These are phyloP conservation scores for Pulveroboletus ravenelii DNA, from an alignment of 768 basidiomycete species.

Conservation along the genomic window DNA sequence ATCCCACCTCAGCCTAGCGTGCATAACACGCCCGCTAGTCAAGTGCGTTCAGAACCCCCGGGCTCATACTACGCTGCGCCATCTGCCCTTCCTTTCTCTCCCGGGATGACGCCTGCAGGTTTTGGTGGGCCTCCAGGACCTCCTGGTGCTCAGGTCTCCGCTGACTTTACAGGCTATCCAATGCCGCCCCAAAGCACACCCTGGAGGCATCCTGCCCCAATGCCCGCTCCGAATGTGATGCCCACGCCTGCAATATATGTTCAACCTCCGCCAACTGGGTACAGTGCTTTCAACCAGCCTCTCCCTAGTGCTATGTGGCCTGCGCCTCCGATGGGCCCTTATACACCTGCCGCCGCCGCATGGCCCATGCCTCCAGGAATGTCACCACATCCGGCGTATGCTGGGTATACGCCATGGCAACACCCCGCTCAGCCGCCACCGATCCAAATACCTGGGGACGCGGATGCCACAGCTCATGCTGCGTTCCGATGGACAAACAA, in stretches of 20 bases:
- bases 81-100: conserved; percentile 24
- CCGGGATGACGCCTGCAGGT: conserved; percentile 6
- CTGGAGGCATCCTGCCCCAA: conserved; percentile 20
- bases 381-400: conserved; percentile 18
- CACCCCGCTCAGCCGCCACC: conserved; percentile 23
- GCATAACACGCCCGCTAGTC: conserved; percentile 21
- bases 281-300: conserved; percentile 28
- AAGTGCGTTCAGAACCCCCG: conserved; percentile 24
- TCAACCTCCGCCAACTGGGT: conserved; percentile 22
- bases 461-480: conserved; percentile 24
- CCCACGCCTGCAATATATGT: conserved; percentile 7
- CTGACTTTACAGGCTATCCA: conserved; percentile 34
- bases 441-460: conserved; percentile 17
- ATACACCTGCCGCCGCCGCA: conserved; percentile 23
- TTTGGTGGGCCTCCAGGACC: conserved; percentile 7
- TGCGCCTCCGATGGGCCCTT: conserved; percentile 13
- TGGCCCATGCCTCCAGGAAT: conserved; percentile 27
- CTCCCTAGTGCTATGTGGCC: conserved; percentile 28
- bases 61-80: conserved; percentile 32
- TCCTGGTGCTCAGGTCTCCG: conserved; percentile 13
- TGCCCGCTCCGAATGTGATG: conserved; percentile 22
- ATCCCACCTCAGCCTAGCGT: conserved; percentile 33
- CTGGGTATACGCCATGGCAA: conserved; percentile 26
- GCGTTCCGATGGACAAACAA: conserved; percentile 28
- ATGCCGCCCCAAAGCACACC: conserved; percentile 21